A percentile compares a stretch with the other conserved stretches of the same genome.
Evolutionary conservation across 176 grass and related monocot species (phyloP).

Genomic region (Phragmites australis): DNA sequence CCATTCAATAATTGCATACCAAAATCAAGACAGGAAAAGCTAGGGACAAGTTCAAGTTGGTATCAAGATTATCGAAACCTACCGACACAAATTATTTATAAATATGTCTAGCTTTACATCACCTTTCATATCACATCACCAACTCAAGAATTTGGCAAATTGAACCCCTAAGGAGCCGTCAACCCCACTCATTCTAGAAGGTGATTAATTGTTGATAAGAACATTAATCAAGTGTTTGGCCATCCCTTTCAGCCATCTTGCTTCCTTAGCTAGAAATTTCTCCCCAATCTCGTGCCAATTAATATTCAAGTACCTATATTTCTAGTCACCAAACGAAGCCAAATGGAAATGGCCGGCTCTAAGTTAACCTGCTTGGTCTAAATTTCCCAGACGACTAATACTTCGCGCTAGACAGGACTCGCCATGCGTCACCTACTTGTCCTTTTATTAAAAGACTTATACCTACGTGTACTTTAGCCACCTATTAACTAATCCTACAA

Average conservation of each 20-base stretch:
- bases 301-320: constrained; percentile 31
- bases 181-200: constrained; percentile 48
- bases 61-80: constrained; percentile 39
- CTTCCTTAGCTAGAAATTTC: constrained; percentile 44
- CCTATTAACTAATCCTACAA: constrained; percentile 52
- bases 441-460: constrained; percentile 61
- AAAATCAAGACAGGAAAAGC: constrained; percentile 35
- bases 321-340: constrained; percentile 35
- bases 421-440: constrained; percentile 53
- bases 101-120: constrained; percentile 50
- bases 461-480: constrained; percentile 54
- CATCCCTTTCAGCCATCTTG: constrained; percentile 52
- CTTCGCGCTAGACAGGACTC: constrained; percentile 18
- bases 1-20: constrained; percentile 27
- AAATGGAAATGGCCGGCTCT: constrained; percentile 35
- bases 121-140: constrained; percentile 49
- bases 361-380: constrained; percentile 34
- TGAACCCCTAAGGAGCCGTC: constrained; percentile 46
- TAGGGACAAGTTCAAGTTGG: constrained; percentile 29
- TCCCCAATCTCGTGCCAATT: constrained; percentile 31
- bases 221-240: constrained; percentile 19
- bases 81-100: constrained; percentile 40
- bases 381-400: constrained; percentile 26
- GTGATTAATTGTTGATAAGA: constrained; percentile 19
- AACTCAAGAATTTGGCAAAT: constrained; percentile 43